These are phyloP conservation scores for Chytridium lagenaria DNA, from an alignment of 371 early-diverging fungal genomes.

Conservation along the genomic window DNA sequence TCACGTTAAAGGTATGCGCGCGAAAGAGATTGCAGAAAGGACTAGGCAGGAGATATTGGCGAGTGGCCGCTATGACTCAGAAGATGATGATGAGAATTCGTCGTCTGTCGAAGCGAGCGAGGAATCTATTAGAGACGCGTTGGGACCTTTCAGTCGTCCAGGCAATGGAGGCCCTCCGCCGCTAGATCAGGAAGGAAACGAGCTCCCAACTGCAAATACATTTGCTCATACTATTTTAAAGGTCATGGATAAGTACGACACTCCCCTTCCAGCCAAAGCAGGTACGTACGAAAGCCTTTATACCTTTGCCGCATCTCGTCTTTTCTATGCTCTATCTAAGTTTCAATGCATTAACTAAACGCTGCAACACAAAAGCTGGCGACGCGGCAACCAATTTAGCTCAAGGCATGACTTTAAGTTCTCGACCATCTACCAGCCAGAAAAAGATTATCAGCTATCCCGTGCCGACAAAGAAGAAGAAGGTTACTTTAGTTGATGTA, in stretches of 20 bases:
- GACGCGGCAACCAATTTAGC: not conserved
- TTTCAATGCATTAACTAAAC: not conserved
- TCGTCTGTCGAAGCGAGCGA: not conserved
- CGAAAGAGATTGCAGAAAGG: constrained; percentile 14
- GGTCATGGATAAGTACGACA: constrained; percentile 15
- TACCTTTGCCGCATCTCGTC: not conserved
- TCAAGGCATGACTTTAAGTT: not conserved
- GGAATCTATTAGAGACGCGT: constrained; percentile 12
- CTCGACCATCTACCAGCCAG: not conserved
- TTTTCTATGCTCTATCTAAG: too few species aligned
- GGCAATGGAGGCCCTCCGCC: constrained; percentile 5
- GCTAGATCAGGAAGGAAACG: constrained; percentile 8
- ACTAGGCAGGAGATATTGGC: not conserved
- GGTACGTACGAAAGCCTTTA: not conserved
- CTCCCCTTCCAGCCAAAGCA: constrained; percentile 11
- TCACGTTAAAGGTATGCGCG: not conserved
- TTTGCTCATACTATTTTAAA: constrained; percentile 15
- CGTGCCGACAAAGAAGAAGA: not conserved
- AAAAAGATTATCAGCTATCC: constrained; percentile 6
- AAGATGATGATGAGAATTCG: not conserved
- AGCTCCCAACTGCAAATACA: constrained; percentile 8
- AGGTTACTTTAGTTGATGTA: not conserved
- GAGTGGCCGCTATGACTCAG: not conserved
- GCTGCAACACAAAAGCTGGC: too few species aligned
- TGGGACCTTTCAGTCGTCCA: constrained; percentile 12